Conservation (phyloP, 2,329 filamentous ascomycete species). For the Fusarium sp. region DNA sequence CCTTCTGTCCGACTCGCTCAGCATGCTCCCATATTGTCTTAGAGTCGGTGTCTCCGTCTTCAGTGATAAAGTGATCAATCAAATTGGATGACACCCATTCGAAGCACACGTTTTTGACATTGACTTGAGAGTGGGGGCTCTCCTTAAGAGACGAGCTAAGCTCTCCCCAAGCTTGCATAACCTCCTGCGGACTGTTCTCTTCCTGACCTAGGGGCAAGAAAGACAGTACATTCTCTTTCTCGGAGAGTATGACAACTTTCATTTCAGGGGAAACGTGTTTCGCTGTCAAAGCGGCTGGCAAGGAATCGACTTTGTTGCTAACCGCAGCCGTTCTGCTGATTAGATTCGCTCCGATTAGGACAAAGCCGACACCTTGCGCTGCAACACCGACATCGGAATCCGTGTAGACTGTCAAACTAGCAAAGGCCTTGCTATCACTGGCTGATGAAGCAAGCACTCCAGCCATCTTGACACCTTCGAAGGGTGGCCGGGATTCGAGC, state of each 20-base stretch:
- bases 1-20: slow-evolving; percentile 51
- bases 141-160: slow-evolving; percentile 8
- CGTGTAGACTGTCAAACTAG: slow-evolving; percentile 64
- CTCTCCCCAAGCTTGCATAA: slow-evolving; percentile 62
- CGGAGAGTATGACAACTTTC: slow-evolving; percentile 68
- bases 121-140: slow-evolving; percentile 37
- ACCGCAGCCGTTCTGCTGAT: slow-evolving; percentile 70
- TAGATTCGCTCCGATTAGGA: slow-evolving; percentile 74
- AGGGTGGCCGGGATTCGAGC: slow-evolving; percentile 75
- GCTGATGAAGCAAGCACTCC: slow-evolving; percentile 59
- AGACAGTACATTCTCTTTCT: slow-evolving; percentile 69
- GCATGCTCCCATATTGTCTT: slow-evolving; percentile 58
- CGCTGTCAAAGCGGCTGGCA: slow-evolving; percentile 68
- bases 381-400: slow-evolving; percentile 71
- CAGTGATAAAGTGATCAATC: slow-evolving; percentile 67
- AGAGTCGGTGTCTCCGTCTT: slow-evolving; percentile 60
- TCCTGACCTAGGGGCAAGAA: slow-evolving; percentile 59
- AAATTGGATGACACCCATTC: slow-evolving; percentile 68
- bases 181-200: slow-evolving; percentile 65
- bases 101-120: slow-evolving; percentile 67
- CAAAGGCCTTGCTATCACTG: slow-evolving; percentile 47
- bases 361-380: slow-evolving; percentile 63
- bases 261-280: slow-evolving; percentile 60
- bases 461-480: slow-evolving; percentile 72
- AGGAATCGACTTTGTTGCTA: slow-evolving; percentile 75